Base-by-base conservation (phyloP, 805 yeast genomes). In the Barnettozyma sp. region DNA sequence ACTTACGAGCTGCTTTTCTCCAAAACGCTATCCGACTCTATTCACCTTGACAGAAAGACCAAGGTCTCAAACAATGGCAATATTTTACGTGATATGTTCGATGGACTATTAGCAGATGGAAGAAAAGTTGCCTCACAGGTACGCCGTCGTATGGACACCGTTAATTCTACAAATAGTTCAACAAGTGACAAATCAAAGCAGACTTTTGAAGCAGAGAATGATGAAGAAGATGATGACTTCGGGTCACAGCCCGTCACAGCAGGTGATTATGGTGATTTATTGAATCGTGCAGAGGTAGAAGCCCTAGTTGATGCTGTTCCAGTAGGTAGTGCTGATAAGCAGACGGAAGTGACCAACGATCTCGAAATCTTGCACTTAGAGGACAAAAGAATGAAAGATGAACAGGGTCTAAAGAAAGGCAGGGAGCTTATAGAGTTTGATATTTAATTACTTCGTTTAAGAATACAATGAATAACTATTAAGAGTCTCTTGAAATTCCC, bases 61-160 rank as follows among this genome's bases (percentile, higher is more conserved):
- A 43, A 45, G 26, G 59, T 65, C 25, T 63, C 65, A 24, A 64
- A 65, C 30, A 70, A 66, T 47, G 62, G 68, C 25, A 73, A 71
- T 35, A 80, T 81, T 21, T 61, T 92, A 40, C 70, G 95, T 38
- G 90, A 84, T 38, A 81, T 92, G 76, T 84, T 90, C 61, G 94
- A 86, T 56, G 90, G 92, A 9, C 68, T 92, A 39, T 70, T 90
- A 41, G 92, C 94, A 1, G 97, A 92, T 60, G 97, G 97, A 5
- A 70, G 85, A 54, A 75, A 90, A 38, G 94, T 90, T 11, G 97
- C 97, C 1, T 77, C 73, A 35, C 88, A 86, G 52, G 94, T 92
- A 4, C 77, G 90, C 45, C 78, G 82, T 46, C 78, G 95, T 44
- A 87, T 86, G 71, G 95, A 87, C 55, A 76, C 80, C 12, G 57